Evolutionary conservation across 2,329 filamentous ascomycete genomes (phyloP).

Genomic region (Epichloe scottii): DNA sequence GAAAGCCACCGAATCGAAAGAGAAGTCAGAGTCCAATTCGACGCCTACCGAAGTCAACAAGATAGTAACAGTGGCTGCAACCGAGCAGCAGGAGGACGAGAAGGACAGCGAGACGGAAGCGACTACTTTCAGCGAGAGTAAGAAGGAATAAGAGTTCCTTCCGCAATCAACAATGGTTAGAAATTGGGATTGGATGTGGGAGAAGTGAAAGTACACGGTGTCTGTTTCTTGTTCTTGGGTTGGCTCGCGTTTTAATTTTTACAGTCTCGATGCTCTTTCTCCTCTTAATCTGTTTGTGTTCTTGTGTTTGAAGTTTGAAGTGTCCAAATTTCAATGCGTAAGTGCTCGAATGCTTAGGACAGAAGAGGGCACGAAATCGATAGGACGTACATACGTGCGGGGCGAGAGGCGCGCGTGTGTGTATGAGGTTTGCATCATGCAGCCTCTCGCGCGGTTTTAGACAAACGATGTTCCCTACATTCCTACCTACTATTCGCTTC

Average conservation of each 20-base stretch:
- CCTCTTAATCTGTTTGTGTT: neutral
- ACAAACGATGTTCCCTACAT: neutral
- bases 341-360: neutral
- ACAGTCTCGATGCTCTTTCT: neutral
- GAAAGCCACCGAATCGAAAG: slow-evolving; percentile 7
- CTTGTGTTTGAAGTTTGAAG: neutral
- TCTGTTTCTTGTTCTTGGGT: neutral
- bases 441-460: slow-evolving; percentile 1
- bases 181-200: neutral
- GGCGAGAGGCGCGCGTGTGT: slow-evolving; percentile 1
- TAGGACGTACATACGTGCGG: neutral
- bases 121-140: slow-evolving; percentile 16
- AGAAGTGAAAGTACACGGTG: neutral
- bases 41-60: slow-evolving; percentile 1
- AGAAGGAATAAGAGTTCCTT: slow-evolving; percentile 25
- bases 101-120: slow-evolving; percentile 14
- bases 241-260: slow-evolving; percentile 5
- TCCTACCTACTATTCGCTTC: too few species aligned
- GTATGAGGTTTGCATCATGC: slow-evolving; percentile 3
- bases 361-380: neutral
- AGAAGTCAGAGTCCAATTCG: slow-evolving; percentile 8
- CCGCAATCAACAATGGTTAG: slow-evolving; percentile 5
- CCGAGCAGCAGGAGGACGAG: slow-evolving; percentile 12
- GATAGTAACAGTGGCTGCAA: neutral
- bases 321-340: neutral